Evolutionary conservation across 805 yeast genomes (phyloP).

Genomic region (Lachancea cidri): DNA sequence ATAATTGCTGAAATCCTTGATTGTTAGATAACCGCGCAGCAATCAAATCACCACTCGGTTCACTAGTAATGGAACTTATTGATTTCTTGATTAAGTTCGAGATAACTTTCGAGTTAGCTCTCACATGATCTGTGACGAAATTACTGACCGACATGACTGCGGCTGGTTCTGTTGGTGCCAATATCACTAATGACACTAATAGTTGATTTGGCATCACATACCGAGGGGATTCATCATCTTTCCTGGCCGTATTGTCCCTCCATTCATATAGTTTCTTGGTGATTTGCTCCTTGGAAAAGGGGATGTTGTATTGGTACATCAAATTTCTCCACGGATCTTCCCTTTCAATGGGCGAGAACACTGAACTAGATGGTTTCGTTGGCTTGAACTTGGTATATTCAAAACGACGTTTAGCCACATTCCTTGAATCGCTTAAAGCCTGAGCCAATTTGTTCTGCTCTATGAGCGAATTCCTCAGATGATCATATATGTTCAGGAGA

Average conservation of each 20-base stretch:
- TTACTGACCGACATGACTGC: slow-evolving; percentile 47
- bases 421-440: slow-evolving; percentile 70
- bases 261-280: slow-evolving; percentile 64
- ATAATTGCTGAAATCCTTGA: background rate
- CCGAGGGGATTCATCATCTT: slow-evolving; percentile 77
- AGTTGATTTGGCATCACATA: slow-evolving; percentile 80
- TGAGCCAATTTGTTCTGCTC: slow-evolving; percentile 46
- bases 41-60: too few species aligned
- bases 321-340: slow-evolving; percentile 64
- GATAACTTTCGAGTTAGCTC: slow-evolving; percentile 52
- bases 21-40: background rate
- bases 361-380: slow-evolving; percentile 26
- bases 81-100: slow-evolving; percentile 51
- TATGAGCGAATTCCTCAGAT: slow-evolving; percentile 57
- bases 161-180: slow-evolving; percentile 53
- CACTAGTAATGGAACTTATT: slow-evolving; percentile 16
- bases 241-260: slow-evolving; percentile 77
- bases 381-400: slow-evolving; percentile 71
- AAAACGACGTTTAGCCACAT: slow-evolving; percentile 74
- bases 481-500: slow-evolving; percentile 72
- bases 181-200: slow-evolving; percentile 53
- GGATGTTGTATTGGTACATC: slow-evolving; percentile 60
- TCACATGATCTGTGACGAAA: slow-evolving; percentile 48
- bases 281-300: slow-evolving; percentile 46
- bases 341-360: slow-evolving; percentile 48